Conservation (phyloP, 2,329 filamentous ascomycete species). For the Pleomassaria siparia region DNA sequence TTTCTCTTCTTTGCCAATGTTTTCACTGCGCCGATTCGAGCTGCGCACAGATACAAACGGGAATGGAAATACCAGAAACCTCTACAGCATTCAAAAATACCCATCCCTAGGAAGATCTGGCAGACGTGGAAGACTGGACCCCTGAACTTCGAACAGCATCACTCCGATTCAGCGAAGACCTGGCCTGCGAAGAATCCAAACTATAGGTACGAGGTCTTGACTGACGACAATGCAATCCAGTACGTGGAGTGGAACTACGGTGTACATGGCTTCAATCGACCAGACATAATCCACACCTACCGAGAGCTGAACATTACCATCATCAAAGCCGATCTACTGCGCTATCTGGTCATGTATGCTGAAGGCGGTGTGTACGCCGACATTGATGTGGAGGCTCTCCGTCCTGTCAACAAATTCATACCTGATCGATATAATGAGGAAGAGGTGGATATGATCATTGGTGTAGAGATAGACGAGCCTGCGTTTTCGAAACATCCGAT, state of each 20-base stretch:
- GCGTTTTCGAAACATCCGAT: constrained; percentile 65
- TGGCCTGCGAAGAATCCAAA: constrained; percentile 68
- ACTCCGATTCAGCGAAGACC: constrained; percentile 61
- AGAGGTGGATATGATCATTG: constrained; percentile 72
- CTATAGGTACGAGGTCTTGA: constrained; percentile 69
- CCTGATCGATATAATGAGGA: constrained; percentile 62
- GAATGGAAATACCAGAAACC: constrained; percentile 39
- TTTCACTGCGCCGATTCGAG: constrained; percentile 37
- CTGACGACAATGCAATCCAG: constrained; percentile 66
- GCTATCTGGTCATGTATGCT: constrained; percentile 68
- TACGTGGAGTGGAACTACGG: constrained; percentile 72
- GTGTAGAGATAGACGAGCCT: constrained; percentile 71
- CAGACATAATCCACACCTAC: constrained; percentile 49
- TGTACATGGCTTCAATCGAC: constrained; percentile 63
- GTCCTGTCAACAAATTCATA: constrained; percentile 59
- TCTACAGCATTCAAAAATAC: constrained; percentile 22
- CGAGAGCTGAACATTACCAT: constrained; percentile 55
- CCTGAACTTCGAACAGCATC: constrained; percentile 65
- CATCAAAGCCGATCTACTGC: constrained; percentile 66
- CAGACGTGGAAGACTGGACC: constrained; percentile 75
- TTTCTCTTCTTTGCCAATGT: constrained; percentile 38
- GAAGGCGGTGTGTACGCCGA: constrained; percentile 64
- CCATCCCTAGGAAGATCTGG: constrained; percentile 71
- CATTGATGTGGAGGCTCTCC: constrained; percentile 60
- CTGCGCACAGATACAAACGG: constrained; percentile 35